A percentile compares a stretch with the other conserved stretches of the same genome.
Evolutionary conservation across 2,329 filamentous ascomycete genomes (phyloP).

Genomic region (Talaromyces piceae): DNA sequence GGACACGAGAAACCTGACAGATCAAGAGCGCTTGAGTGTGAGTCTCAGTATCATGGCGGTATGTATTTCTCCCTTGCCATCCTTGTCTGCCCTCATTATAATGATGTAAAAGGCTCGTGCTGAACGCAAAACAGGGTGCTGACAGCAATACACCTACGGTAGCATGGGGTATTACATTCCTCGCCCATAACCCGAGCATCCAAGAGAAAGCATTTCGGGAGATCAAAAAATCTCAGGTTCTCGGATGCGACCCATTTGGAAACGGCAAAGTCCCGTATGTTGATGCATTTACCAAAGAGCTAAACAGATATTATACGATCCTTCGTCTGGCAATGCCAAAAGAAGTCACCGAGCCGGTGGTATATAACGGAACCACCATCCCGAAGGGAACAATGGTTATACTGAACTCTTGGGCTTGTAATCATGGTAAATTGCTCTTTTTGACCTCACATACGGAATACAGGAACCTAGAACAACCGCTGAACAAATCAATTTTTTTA

Average conservation of each 20-base stretch:
- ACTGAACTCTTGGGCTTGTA: conserved; percentile 15
- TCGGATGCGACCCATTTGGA: conserved; percentile 7
- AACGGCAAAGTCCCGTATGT: conserved; percentile 11
- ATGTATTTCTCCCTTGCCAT: background rate
- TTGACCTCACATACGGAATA: too few species aligned
- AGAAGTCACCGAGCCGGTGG: conserved; percentile 4
- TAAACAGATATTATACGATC: conserved; percentile 10
- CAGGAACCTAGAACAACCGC: too few species aligned
- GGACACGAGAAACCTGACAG: conserved; percentile 8
- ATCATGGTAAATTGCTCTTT: conserved; percentile 7
- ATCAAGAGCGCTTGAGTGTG: conserved; percentile 8
- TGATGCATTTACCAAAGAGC: conserved; percentile 11
- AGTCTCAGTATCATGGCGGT: conserved; percentile 13
- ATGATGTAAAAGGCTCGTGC: background rate
- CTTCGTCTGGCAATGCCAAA: conserved; percentile 12
- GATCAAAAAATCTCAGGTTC: conserved; percentile 5
- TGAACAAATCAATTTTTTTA: background rate
- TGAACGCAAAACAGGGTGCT: conserved; percentile 1
- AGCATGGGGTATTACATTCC: conserved; percentile 9
- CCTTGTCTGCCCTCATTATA: background rate
- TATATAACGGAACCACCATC: conserved; percentile 10
- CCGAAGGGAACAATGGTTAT: conserved; percentile 13
- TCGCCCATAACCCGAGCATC: conserved; percentile 11
- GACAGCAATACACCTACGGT: conserved; percentile 10
- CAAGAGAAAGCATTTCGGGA: conserved; percentile 11